Base-by-base conservation (phyloP, 2,329 filamentous ascomycete species). In the Sclerotinia minor region DNA sequence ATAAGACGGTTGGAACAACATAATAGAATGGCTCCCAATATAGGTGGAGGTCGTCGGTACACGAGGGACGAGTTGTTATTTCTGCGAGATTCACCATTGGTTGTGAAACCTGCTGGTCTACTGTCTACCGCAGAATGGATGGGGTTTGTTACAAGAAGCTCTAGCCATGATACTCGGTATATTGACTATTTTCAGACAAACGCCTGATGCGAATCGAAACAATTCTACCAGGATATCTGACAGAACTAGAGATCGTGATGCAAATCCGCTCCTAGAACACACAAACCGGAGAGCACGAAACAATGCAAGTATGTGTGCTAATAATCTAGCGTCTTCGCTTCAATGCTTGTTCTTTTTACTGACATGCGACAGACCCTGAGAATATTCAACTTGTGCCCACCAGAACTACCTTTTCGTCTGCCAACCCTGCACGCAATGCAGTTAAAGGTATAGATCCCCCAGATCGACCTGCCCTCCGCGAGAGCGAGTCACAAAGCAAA, bases 121-220 rank as follows among this genome's bases (percentile, higher is more conserved):
- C 94, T 93, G 72, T 90, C 92, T 35, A 86, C 90, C 71, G 92
- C 96, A 81, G 92, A 96, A 83, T 98, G 94, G 94, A 96, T 97
- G 92, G 93, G 94, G 91, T 96, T 83, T 71, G 75, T 68, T 67
- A 49, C 35, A 50, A 41, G n/a, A 55, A 50, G 19, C 13, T n/a
- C 57, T 59, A 50, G 47, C 45, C 45, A 24, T 24, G 26, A 47
- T 53, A 50, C 32, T 38, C n/a, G 29, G 45, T 29, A 57, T 68
- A 61, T 70, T 76, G 64, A 76, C 72, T 71, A 50, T 29, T 68
- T 60, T 32, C 54, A 77, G 75, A 69, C 67, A 72, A 69, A 69
- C 73, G 38, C 64, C 72, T 71, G 76, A 77, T 59, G 32, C 71
- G 70, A 70, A 72, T 69, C 75, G 76, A 71, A 76, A 75, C 58